Evolutionary conservation across 2,329 filamentous ascomycete genomes (phyloP).

Genomic region (Aureobasidium uvarum): DNA sequence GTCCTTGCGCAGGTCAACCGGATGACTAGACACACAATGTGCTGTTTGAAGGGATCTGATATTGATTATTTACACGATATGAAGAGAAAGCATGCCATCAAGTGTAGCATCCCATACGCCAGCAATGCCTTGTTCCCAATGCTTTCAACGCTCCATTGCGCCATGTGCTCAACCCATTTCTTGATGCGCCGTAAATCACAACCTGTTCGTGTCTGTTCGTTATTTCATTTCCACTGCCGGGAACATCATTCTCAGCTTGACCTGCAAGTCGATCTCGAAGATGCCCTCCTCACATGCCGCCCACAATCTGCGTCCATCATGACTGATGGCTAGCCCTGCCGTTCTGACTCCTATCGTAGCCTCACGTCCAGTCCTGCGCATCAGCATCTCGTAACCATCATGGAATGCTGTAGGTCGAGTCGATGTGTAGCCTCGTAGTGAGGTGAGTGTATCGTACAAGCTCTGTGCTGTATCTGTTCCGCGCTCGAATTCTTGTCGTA

Average conservation of each 20-base stretch:
- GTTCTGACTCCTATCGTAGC: slow-evolving; percentile 43
- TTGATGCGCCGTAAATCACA: not conserved
- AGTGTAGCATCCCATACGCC: slow-evolving; percentile 3
- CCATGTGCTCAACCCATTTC: not conserved
- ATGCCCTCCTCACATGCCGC: slow-evolving; percentile 65
- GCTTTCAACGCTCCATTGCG: slow-evolving; percentile 3
- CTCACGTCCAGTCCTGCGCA: slow-evolving; percentile 4
- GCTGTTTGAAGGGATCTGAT: not conserved
- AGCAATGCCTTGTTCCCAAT: slow-evolving; percentile 7
- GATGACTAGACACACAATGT: not conserved
- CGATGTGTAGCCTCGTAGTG: slow-evolving; percentile 11
- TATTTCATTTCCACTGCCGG: slow-evolving; percentile 43
- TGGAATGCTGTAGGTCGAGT: slow-evolving; percentile 18
- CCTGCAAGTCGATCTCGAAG: slow-evolving; percentile 69
- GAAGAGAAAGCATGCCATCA: slow-evolving; percentile 5
- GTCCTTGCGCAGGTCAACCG: slow-evolving; percentile 5
- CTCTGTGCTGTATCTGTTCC: slow-evolving; percentile 20
- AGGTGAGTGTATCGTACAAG: slow-evolving; percentile 20
- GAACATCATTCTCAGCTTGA: slow-evolving; percentile 57
- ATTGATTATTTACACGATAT: not conserved
- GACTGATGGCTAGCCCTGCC: slow-evolving; percentile 50
- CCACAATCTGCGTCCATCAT: slow-evolving; percentile 49
- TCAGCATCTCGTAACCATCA: slow-evolving; percentile 20
- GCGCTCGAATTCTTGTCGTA: slow-evolving; percentile 17
- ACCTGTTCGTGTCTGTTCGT: slow-evolving; percentile 12